Percentiles rank a stretch among this genome's conserved stretches.
phyloP scores from a whole-genome alignment of 257 asterid species.

The Parsonsia alboflavescens region DNA sequence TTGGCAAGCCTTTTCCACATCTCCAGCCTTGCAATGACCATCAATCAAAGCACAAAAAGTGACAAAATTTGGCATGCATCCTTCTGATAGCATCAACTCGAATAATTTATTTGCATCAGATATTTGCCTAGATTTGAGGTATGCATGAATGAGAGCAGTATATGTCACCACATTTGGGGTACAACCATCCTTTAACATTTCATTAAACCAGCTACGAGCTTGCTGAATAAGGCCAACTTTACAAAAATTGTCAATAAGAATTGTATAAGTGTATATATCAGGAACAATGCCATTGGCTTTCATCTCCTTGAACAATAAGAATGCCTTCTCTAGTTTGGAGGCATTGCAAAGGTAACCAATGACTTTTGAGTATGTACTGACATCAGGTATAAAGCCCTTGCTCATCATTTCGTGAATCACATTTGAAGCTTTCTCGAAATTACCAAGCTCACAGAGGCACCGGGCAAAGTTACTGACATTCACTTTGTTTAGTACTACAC shows the following conservation, averaged over 20 bases:
- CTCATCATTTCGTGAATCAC: slow-evolving; percentile 72
- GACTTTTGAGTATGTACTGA: slow-evolving; percentile 75
- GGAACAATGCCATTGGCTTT: slow-evolving; percentile 58
- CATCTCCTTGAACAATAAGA: slow-evolving; percentile 70
- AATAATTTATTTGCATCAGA: slow-evolving; percentile 65
- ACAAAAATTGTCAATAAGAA: slow-evolving; percentile 85
- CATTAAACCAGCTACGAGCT: slow-evolving; percentile 79
- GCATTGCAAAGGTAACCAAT: slow-evolving; percentile 74
- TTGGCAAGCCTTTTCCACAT: slow-evolving; percentile 68
- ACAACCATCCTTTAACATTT: slow-evolving; percentile 74
- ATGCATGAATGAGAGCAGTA: slow-evolving; percentile 83
- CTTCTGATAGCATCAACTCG: slow-evolving; percentile 69
- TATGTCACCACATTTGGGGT: slow-evolving; percentile 81
- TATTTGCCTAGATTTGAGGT: slow-evolving; percentile 73
- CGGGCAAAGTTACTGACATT: slow-evolving; percentile 67
- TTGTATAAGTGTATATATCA: slow-evolving; percentile 81
- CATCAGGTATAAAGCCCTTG: slow-evolving; percentile 78
- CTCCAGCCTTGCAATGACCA: slow-evolving; percentile 89
- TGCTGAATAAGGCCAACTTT: slow-evolving; percentile 83
- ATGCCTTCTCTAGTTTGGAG: slow-evolving; percentile 77
- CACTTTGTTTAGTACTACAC: slow-evolving; percentile 59
- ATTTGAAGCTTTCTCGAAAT: slow-evolving; percentile 62
- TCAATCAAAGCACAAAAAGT: slow-evolving; percentile 87
- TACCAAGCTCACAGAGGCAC: slow-evolving; percentile 68
- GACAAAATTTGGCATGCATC: slow-evolving; percentile 78